These are phyloP conservation scores for Mrakia blollopis DNA, from an alignment of 768 basidiomycete genomes.

Conservation along the genomic window DNA sequence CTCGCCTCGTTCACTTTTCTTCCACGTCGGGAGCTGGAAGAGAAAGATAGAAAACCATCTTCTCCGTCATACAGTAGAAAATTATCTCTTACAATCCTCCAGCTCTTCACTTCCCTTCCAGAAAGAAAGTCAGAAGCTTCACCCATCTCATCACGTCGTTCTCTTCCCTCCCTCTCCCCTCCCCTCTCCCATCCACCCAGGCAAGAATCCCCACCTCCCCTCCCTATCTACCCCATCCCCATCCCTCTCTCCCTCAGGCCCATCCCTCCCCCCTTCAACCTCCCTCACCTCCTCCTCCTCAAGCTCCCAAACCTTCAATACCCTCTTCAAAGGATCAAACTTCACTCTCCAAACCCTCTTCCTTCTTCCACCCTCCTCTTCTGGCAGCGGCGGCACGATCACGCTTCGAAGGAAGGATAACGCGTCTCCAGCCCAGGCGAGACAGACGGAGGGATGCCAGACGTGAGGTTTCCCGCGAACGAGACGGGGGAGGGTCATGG, in stretches of 20 bases:
- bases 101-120: no score
- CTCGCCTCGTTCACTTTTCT: no score
- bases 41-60: no score
- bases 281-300: conserved; percentile 19
- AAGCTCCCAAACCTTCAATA: conserved; percentile 37
- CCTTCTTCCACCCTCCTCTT: conserved; percentile 35
- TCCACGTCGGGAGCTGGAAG: no score
- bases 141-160: no score
- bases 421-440: conserved; percentile 9
- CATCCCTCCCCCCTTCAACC: neutral
- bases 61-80: no score
- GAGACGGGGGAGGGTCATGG: neutral
- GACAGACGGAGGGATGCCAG: conserved; percentile 22
- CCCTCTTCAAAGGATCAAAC: conserved; percentile 21
- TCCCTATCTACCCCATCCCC: conserved; percentile 41
- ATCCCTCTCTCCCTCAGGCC: conserved; percentile 33
- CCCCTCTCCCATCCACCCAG: conserved; percentile 15
- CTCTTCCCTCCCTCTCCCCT: no score
- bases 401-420: neutral
- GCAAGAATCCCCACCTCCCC: conserved; percentile 36
- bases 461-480: neutral
- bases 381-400: neutral
- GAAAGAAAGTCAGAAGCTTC: no score
- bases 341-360: conserved; percentile 36
- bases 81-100: no score